Conservation (phyloP, 208 protist genomes). For the Strigomonas culicis region DNA sequence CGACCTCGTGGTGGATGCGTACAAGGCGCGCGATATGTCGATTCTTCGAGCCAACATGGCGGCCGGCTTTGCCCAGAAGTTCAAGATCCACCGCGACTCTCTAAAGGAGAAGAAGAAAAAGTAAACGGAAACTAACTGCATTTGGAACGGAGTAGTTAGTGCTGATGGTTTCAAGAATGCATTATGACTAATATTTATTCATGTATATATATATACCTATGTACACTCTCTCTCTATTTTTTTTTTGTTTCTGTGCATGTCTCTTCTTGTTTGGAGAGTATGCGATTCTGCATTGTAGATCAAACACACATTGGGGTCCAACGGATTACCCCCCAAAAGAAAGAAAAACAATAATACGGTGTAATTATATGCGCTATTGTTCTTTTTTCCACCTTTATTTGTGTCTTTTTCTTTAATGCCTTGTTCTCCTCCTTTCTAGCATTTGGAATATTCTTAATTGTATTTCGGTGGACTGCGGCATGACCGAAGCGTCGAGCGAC, state of each 20-base stretch:
- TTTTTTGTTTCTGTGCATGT: not conserved
- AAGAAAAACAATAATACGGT: not conserved
- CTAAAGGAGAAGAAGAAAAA: slow-evolving; percentile 17
- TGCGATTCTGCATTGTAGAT: no score
- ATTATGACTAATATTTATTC: not conserved
- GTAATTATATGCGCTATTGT: not conserved
- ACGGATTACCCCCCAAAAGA: not conserved
- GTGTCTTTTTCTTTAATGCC: not conserved
- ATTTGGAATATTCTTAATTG: not conserved
- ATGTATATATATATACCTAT: not conserved
- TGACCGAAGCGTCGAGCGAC: not conserved
- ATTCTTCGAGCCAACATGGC: slow-evolving; percentile 35
- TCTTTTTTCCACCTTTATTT: not conserved
- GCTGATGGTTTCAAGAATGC: no score
- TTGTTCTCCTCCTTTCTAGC: not conserved
- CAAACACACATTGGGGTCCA: no score
- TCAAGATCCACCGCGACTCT: slow-evolving; percentile 30
- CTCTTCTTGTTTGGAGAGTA: not conserved
- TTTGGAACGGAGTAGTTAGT: not conserved
- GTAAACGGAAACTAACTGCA: not conserved
- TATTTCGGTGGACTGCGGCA: not conserved
- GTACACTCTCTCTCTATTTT: not conserved
- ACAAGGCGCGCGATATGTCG: slow-evolving; percentile 38
- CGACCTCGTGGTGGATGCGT: slow-evolving; percentile 46
- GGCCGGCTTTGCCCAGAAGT: slow-evolving; percentile 47